phyloP scores from a whole-genome alignment of 768 basidiomycete genomes.

The Multifurca ochricompacta region DNA sequence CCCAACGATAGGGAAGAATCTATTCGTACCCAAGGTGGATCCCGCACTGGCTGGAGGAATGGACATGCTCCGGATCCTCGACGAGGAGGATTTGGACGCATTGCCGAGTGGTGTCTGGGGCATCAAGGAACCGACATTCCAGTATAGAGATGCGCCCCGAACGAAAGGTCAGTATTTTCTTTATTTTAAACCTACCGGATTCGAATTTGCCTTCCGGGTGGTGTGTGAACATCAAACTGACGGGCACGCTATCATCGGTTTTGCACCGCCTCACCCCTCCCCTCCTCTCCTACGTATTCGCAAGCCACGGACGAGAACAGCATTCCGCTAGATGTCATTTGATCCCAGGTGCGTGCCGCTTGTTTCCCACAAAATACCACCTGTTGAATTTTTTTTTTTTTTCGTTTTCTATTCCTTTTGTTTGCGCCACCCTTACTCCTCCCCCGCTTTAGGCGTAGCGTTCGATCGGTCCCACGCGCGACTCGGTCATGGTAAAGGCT shows the following conservation, averaged over 20 bases:
- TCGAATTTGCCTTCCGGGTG: not conserved
- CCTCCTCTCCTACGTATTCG: not conserved
- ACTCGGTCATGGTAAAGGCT: constrained; percentile 78
- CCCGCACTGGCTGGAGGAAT: constrained; percentile 38
- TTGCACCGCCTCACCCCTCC: too few species aligned
- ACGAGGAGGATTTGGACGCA: constrained; percentile 45
- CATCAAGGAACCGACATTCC: constrained; percentile 54
- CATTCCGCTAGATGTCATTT: not conserved
- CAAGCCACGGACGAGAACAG: constrained; percentile 1
- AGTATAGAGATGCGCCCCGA: constrained; percentile 39
- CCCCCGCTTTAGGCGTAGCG: constrained; percentile 58
- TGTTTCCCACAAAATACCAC: not conserved
- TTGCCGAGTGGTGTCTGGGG: constrained; percentile 65
- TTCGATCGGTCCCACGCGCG: constrained; percentile 64
- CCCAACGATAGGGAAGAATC: constrained; percentile 47
- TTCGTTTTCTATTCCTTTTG: not conserved
- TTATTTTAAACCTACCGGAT: constrained; percentile 3
- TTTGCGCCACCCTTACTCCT: too few species aligned
- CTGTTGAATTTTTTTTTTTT: not conserved
- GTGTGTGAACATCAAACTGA: too few species aligned
- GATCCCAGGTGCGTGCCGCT: constrained; percentile 20
- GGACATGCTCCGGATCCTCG: constrained; percentile 60
- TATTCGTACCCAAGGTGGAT: constrained; percentile 66
- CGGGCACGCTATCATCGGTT: too few species aligned
- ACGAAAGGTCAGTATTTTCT: constrained; percentile 39